A percentile compares a stretch with the other conserved stretches of the same genome.
Conservation (phyloP, 2,329 filamentous ascomycete genomes). For the Cytospora piceicola region DNA sequence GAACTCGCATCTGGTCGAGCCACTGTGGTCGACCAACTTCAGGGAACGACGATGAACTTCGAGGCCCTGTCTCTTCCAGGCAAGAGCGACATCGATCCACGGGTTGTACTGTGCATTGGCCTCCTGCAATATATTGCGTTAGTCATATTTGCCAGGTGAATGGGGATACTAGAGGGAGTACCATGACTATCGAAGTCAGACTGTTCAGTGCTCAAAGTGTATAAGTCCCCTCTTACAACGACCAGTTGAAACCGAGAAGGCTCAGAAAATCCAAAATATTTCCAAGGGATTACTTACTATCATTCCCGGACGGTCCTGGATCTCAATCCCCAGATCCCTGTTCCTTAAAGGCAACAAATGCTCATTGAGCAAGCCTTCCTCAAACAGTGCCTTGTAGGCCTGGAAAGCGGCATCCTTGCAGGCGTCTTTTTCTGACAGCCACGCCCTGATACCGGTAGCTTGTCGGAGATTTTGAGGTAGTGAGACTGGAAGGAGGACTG, state of each 20-base stretch:
- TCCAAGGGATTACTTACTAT: slow-evolving; percentile 30
- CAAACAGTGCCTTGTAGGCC: slow-evolving; percentile 72
- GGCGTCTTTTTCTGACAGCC: slow-evolving; percentile 73
- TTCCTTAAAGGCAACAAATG: slow-evolving; percentile 70
- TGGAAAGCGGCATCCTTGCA: slow-evolving; percentile 82
- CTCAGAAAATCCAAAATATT: not conserved
- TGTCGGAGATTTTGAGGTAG: slow-evolving; percentile 66
- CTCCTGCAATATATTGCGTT: not conserved
- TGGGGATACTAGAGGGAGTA: not conserved
- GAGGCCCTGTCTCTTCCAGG: slow-evolving; percentile 45
- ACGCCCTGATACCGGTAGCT: slow-evolving; percentile 56
- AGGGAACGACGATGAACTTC: slow-evolving; percentile 39
- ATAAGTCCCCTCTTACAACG: not conserved
- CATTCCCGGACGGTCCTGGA: slow-evolving; percentile 44
- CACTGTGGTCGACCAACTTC: slow-evolving; percentile 42
- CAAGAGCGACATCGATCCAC: slow-evolving; percentile 49
- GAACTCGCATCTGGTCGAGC: slow-evolving; percentile 42
- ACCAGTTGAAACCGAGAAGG: not conserved
- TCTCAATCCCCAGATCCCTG: slow-evolving; percentile 43
- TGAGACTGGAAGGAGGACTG: slow-evolving; percentile 71
- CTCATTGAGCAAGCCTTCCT: slow-evolving; percentile 74
- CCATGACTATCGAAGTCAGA: not conserved
- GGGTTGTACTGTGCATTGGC: slow-evolving; percentile 49
- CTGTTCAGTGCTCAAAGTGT: not conserved
- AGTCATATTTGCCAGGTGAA: not conserved